Percentiles rank a stretch among this genome's conserved stretches.
Evolutionary conservation across 1,139 yeast genomes (phyloP).

Genomic region (Kazachstania sp.): DNA sequence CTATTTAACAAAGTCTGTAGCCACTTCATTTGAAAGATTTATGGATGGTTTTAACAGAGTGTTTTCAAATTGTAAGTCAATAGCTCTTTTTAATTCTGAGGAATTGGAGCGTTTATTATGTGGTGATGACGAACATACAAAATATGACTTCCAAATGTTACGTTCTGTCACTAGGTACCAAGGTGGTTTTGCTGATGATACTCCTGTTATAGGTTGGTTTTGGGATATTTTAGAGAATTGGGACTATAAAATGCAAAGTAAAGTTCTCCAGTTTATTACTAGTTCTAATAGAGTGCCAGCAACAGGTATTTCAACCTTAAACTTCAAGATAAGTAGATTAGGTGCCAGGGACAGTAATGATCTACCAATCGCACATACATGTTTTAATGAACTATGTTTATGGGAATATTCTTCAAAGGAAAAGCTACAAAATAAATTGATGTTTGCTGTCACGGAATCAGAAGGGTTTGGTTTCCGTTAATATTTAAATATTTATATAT

Average conservation of each 20-base stretch:
- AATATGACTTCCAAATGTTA: conserved; percentile 58
- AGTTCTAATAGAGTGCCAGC: conserved; percentile 93
- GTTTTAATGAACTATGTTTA: conserved; percentile 80
- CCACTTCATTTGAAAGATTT: conserved; percentile 48
- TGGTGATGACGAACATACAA: conserved; percentile 54
- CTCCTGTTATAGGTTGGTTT: conserved; percentile 59
- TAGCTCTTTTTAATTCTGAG: conserved; percentile 67
- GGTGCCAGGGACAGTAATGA: conserved; percentile 39
- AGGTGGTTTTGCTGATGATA: conserved; percentile 43
- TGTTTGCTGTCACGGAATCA: conserved; percentile 63
- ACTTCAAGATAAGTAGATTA: conserved; percentile 52
- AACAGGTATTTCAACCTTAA: conserved; percentile 71
- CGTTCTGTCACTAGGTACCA: conserved; percentile 64
- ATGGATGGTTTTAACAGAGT: conserved; percentile 65
- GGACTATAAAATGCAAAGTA: conserved; percentile 44
- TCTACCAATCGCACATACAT: conserved; percentile 84
- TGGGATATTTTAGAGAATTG: conserved; percentile 62
- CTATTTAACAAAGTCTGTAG: conserved; percentile 48
- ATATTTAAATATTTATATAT: neutral
- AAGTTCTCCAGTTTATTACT: conserved; percentile 66
- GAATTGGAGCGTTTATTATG: conserved; percentile 73
- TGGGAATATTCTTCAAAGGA: conserved; percentile 52
- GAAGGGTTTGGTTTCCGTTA: conserved; percentile 68
- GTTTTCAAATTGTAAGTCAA: conserved; percentile 64
- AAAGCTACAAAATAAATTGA: conserved; percentile 48